These are phyloP conservation scores for Asterophora parasitica DNA, from an alignment of 768 basidiomycete species.

Conservation along the genomic window DNA sequence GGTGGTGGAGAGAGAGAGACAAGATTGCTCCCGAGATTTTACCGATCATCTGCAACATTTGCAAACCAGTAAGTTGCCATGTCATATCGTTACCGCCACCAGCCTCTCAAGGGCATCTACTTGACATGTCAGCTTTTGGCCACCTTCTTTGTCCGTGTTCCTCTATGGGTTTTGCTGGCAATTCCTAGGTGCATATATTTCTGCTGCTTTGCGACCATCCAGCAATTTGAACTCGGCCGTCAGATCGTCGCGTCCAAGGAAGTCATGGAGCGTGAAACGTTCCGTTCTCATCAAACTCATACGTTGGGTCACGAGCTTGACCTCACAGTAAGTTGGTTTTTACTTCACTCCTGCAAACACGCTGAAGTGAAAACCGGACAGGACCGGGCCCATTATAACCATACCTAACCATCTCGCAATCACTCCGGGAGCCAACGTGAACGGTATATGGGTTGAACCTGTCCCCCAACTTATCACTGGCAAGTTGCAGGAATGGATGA, in stretches of 20 bases:
- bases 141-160: constrained; percentile 40
- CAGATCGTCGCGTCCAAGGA: constrained; percentile 40
- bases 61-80: constrained; percentile 59
- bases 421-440: constrained; percentile 32
- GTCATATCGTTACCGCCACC: constrained; percentile 31
- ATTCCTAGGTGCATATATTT: constrained; percentile 27
- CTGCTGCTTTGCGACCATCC: background rate
- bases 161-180: constrained; percentile 41
- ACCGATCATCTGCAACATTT: too few species aligned
- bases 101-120: constrained; percentile 48
- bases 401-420: constrained; percentile 38
- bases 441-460: constrained; percentile 46
- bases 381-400: constrained; percentile 29
- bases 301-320: constrained; percentile 24
- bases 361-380: constrained; percentile 10
- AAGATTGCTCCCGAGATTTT: background rate
- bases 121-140: constrained; percentile 36
- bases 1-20: constrained; percentile 31
- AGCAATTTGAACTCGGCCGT: background rate
- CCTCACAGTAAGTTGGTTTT: constrained; percentile 22
- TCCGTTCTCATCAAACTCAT: constrained; percentile 31
- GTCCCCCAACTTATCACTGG: constrained; percentile 39
- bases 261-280: constrained; percentile 42
- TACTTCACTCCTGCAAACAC: background rate
- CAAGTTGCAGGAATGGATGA: constrained; percentile 37